Evolutionary conservation across 73 alveolate genomes (phyloP), one percentile per base, ranked within the genome.

Genomic region (Paramecium pentaurelia): DNA sequence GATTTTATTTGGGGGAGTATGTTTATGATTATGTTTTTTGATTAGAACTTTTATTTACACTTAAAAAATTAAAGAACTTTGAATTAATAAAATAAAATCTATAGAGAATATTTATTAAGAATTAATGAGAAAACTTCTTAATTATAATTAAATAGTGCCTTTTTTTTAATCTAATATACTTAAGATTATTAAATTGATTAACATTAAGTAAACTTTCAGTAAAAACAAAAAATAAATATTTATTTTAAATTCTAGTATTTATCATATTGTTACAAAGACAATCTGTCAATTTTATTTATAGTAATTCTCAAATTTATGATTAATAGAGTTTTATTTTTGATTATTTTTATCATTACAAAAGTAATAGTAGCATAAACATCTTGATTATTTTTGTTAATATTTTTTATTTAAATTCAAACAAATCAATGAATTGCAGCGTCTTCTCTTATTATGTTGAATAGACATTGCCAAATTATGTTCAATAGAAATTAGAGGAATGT

Each of bases 341-440:
- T 54, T 54, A 7, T 54, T 18, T 54, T n/a, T n/a, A 16, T 54
- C 8, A 16, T 18, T 54, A 54, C 2, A 8, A 54, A 54, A 54
- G 9, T 12, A 16, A 18, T 54, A 54, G 70, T 18, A 54, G 70
- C 34, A 18, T 18, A 54, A 54, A 18, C 36, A 4, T 54, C 11
- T 54, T 54, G 70, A 54, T 54, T 54, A 54, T 18, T 54, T 54
- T 49, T 4, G 70, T 54, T 54, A 54, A 3, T 54, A 54, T 54
- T 54, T 54, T 34, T 54, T 54, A 54, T 64, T 64, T 64, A 64
- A 64, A 64, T 64, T 64, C 84, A 64, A 64, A 64, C 84, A 64
- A 64, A 64, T 34, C 42, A 64, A 64, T 64, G 84, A 64, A 34
- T 64, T 28, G 84, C 47, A 27, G 49, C 84, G 2, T 25, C 42